Evolutionary conservation across 2,329 filamentous ascomycete species (phyloP), one percentile per base, ranked within the genome.

Genomic region (Talaromyces sp.): DNA sequence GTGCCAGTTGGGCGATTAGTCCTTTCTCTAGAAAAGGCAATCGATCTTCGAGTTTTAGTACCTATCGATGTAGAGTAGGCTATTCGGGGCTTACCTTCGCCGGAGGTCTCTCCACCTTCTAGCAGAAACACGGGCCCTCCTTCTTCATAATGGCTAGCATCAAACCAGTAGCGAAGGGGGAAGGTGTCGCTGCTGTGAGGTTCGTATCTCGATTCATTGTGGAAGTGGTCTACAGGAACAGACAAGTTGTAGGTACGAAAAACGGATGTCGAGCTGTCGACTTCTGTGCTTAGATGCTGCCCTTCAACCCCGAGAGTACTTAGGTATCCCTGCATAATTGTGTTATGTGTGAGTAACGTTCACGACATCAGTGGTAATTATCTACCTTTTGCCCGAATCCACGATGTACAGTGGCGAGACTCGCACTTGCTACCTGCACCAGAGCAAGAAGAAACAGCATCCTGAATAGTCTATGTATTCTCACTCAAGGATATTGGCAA

Each of bases 91-190:
- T 9, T 60, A 72, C 70, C 69, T 58, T 61, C 62, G 11, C 70
- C 90, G 66, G 80, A 79, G 0, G 87, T 89, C 79, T 96, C 92
- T 33, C 92, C 92, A 4, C 85, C 85, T 45, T 89, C 84, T 4
- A 96, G 83, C 5, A 96, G 85, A 64, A 96, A 90, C 57, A 96
- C 89, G 0, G 92, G 92, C 0, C 92, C 92, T 13, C 92, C 92
- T 0, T 85, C 79, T 73, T 88, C 84, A 79, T 96, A 96, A 79
- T 90, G 84, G 52, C 84, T 85, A 0, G 88, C 86, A 72, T 96
- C 92, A 70, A 94, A 92, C 89, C 89, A 96, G 80, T 95, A 96
- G 11, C 91, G 86, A 57, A 94, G 80, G 24, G 86, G 77, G 76
- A 92, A 96, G 1, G 79, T 85, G 31, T 76, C 88, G 69, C 89